phyloP scores from a whole-genome alignment of 148 eudicot genomes.

The Vaccinium corymbosum region DNA sequence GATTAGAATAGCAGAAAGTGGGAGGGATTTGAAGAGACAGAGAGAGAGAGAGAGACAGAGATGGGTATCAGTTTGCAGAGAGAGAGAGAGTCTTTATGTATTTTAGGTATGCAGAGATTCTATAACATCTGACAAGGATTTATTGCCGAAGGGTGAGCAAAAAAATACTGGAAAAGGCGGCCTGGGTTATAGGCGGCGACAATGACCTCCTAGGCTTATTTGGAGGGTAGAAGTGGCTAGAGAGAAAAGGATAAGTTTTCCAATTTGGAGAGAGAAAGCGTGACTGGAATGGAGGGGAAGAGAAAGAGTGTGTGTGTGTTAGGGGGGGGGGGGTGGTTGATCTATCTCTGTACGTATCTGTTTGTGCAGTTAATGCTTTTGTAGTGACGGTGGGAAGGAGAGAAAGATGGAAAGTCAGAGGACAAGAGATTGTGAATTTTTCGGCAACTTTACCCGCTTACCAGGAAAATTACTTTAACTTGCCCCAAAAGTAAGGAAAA shows the following conservation, averaged over 20 bases:
- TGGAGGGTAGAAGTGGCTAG: not conserved
- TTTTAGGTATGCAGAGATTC: not conserved
- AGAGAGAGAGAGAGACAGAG: not conserved
- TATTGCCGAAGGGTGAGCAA: not conserved
- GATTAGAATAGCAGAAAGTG: not conserved
- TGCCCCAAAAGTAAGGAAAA: not conserved
- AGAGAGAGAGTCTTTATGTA: not conserved
- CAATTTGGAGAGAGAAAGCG: not conserved
- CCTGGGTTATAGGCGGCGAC: not conserved
- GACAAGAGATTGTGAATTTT: not conserved
- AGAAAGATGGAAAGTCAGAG: too few species aligned
- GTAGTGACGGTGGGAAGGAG: too few species aligned
- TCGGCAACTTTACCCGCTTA: not conserved
- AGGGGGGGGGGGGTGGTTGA: not conserved
- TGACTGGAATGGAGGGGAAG: not conserved
- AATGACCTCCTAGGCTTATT: not conserved
- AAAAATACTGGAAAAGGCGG: not conserved
- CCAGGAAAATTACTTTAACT: not conserved
- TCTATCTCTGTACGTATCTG: too few species aligned
- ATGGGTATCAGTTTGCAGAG: not conserved
- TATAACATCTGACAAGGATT: not conserved
- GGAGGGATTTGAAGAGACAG: not conserved
- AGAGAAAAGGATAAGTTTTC: not conserved
- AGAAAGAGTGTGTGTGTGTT: not conserved
- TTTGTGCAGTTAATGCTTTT: too few species aligned